Evolutionary conservation across 148 eudicot species (phyloP).

Genomic region (Fallopia convolvulus): DNA sequence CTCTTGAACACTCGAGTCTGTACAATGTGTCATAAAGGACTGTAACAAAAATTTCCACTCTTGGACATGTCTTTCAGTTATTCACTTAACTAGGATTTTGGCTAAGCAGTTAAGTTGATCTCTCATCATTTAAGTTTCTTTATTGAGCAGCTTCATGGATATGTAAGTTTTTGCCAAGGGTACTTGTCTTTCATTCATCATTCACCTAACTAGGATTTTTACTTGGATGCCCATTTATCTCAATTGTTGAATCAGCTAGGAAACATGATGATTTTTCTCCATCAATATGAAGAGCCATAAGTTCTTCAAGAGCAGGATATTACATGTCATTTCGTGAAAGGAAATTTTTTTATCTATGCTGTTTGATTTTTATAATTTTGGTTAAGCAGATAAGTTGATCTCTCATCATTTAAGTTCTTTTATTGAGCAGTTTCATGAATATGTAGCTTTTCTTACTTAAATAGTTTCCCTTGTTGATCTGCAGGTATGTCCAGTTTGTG

Average conservation of each 20-base stretch:
- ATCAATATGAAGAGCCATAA: neutral
- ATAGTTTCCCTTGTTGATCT: constrained; percentile 13
- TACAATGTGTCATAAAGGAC: neutral
- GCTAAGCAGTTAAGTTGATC: neutral
- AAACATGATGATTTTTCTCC: neutral
- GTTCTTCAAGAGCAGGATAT: neutral
- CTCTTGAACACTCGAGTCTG: neutral
- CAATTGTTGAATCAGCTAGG: neutral
- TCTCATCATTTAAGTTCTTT: neutral
- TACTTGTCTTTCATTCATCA: neutral
- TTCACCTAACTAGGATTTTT: neutral
- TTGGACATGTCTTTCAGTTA: neutral
- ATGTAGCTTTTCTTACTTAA: neutral
- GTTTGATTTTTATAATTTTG: neutral
- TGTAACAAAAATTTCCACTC: neutral
- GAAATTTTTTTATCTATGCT: neutral
- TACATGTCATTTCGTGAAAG: neutral
- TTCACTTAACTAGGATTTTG: neutral
- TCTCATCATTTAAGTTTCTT: neutral
- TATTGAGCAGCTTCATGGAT: neutral
- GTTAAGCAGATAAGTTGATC: neutral
- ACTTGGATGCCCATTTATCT: neutral
- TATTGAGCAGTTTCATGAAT: neutral
- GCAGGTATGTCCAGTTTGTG: constrained; percentile 98
- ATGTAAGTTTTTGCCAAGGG: neutral